A percentile compares a stretch with the other conserved stretches of the same genome.
phyloP scores from a whole-genome alignment of 495 filamentous ascomycete genomes.

The Aspergillus bertholletiae region DNA sequence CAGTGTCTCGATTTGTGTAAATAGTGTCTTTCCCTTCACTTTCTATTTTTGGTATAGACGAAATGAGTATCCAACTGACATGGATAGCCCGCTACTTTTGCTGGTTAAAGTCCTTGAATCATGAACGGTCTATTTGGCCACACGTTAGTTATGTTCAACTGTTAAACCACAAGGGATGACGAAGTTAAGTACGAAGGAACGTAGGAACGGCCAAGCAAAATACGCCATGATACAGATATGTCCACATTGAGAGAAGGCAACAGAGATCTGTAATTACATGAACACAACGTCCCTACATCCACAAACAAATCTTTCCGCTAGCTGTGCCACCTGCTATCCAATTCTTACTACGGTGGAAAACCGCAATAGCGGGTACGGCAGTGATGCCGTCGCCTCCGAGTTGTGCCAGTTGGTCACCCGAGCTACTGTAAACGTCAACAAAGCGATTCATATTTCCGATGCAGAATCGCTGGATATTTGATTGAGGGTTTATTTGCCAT shows the following conservation, averaged over 20 bases:
- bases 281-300: conserved; percentile 56
- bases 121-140: not conserved
- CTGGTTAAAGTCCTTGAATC: not conserved
- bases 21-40: conserved; percentile 22
- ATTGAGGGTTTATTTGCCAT: conserved; percentile 78
- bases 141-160: too few species aligned
- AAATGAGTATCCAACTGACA: conserved; percentile 21
- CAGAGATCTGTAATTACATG: not conserved
- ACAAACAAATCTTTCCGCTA: conserved; percentile 88
- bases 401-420: conserved; percentile 87
- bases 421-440: conserved; percentile 78
- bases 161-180: too few species aligned
- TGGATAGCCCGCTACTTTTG: conserved; percentile 6
- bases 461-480: conserved; percentile 77
- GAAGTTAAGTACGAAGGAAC: too few species aligned
- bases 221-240: not conserved
- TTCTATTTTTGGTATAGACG: conserved; percentile 27
- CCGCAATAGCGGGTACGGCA: conserved; percentile 88
- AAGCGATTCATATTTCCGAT: conserved; percentile 99
- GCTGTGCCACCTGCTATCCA: conserved; percentile 93
- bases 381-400: conserved; percentile 85
- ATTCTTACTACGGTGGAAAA: conserved; percentile 81
- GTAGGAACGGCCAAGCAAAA: not conserved
- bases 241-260: not conserved
- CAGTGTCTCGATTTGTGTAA: conserved; percentile 24